Base-by-base conservation (phyloP, 2,329 filamentous ascomycete genomes). In the Macrophomina pseudophaseolina region DNA sequence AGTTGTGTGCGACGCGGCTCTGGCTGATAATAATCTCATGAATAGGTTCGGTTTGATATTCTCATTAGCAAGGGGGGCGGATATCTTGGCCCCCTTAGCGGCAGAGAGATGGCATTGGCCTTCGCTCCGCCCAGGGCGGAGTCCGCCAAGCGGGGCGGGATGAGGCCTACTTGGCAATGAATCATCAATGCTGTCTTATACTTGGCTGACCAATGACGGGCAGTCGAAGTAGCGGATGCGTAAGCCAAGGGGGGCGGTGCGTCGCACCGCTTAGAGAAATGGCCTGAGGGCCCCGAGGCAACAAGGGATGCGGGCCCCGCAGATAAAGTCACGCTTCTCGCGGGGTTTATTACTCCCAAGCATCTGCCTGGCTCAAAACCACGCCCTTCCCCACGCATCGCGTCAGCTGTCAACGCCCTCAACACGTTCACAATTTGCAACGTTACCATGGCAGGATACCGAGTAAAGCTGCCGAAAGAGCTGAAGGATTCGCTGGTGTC, bases 211-310 rank as follows among this genome's bases (percentile, higher is more conserved):
- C 54, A 59, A 59, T 59, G 40, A 32, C 18, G 6, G 54, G 0
- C 23, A 3, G 23, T 9, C 28, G 5, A 3, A 16, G 8, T 30
- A 5, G 54, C 23, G 18, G 54, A 11, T 28, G 54, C 38, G 54
- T 59, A 33, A 59, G 54, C 54, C 54, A 59, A 59, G 54, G 54
- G 54, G 16, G 54, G 54, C 54, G 33, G 54, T 59, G 54, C 38
- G 53, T 18, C 12, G 33, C 53, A 16, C 18, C 14, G 18, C 11
- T 6, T 23, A 30, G 18, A 11, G 23, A 12, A n/a, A n/a, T 42
- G 18, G 18, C 8, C 35, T 30, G 53, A n/a, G 18, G 30, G 18
- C 28, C 18, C 6, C 2, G 52, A 56, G n/a, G n/a, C 16, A 40
- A 11, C 6, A 32, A 11, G 18, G 16, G n/a, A 12, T 5, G 48